Evolutionary conservation across 192 early-diverging fungal species (phyloP), one percentile per base, ranked within the genome.

Genomic region (Funneliformis mosseae): DNA sequence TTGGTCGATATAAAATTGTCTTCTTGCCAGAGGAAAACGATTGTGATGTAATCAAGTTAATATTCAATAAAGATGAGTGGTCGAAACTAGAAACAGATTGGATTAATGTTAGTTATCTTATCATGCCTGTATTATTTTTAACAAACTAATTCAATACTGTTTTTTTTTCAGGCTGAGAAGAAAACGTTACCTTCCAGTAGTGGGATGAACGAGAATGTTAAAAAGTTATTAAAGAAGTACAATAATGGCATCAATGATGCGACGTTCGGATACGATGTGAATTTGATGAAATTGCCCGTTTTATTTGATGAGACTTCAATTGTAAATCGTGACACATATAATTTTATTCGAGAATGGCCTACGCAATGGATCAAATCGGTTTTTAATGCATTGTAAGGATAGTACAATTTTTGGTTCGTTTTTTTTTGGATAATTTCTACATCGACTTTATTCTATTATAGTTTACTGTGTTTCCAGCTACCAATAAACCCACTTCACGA

Each of bases 391-490:
- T 70, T 70, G 68, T 70, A 70, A 70, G 39, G 42, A 62, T 25
- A 62, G 23, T 62, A 70, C 38, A 67, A 33, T 67, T 67, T 67
- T 64, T 64, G 21, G 10, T 64, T 27, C 63, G 5, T n/a, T 27
- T 67, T 38, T 67, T 38, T 67, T 25, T 62, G 23, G 11, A 33
- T 67, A 28, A 43, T 43, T 12, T 14, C 14, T 43, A 70, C n/a
- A 70, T 43, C n/a, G 27, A 70, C 68, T 70, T 70, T 70, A 70
- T 70, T 70, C 16, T 70, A 70, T 70, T 70, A 43, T 70, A 70
- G 68, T 70, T 70, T 43, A 70, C 68, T 70, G 39, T 70, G 68
- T 23, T 70, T 70, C n/a, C 68, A 70, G 41, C 41, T 70, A 70
- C 68, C 68, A 21, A 70, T 45, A 45, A 70, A 43, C 41, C 41